A percentile compares a stretch with the other conserved stretches of the same genome.
Evolutionary conservation across 768 basidiomycete species (phyloP).

Genomic region (Mycena venus): DNA sequence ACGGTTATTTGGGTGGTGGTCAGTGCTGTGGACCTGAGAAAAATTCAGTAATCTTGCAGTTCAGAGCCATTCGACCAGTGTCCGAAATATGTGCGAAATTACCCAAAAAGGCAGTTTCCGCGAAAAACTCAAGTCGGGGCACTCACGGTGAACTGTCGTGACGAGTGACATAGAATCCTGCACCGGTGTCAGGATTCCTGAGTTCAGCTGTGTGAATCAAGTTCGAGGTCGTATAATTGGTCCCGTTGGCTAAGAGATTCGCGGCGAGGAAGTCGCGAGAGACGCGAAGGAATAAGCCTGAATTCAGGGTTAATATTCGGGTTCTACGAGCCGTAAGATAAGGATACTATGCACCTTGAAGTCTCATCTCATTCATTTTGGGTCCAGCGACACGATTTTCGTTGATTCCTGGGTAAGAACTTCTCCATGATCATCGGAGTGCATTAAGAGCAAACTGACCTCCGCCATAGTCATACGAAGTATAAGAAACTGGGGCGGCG

Average conservation of each 20-base stretch:
- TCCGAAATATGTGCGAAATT: too few relatives aligned
- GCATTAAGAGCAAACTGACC: constrained; percentile 35
- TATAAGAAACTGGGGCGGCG: constrained; percentile 67
- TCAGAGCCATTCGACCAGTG: too few relatives aligned
- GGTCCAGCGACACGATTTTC: constrained; percentile 62
- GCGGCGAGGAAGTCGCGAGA: constrained; percentile 61
- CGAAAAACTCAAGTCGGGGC: neutral
- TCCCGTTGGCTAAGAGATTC: constrained; percentile 62
- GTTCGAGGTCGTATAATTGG: constrained; percentile 60
- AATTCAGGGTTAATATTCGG: neutral
- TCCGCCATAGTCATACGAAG: constrained; percentile 75
- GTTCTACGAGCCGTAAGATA: neutral
- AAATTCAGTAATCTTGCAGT: neutral
- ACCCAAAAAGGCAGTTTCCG: neutral
- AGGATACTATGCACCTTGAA: constrained; percentile 56
- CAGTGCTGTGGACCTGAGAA: constrained; percentile 56
- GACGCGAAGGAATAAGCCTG: constrained; percentile 67
- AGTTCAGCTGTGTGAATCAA: constrained; percentile 62
- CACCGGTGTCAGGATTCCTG: constrained; percentile 57
- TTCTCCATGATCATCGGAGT: neutral
- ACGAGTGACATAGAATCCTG: constrained; percentile 64
- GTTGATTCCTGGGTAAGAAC: constrained; percentile 59
- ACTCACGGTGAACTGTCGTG: constrained; percentile 59
- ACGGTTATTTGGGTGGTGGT: constrained; percentile 59
- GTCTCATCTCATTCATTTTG: constrained; percentile 67